A percentile compares a stretch with the other conserved stretches of the same genome.
Evolutionary conservation across 345 rosid genomes (phyloP).

Genomic region (Citrus unshiu): DNA sequence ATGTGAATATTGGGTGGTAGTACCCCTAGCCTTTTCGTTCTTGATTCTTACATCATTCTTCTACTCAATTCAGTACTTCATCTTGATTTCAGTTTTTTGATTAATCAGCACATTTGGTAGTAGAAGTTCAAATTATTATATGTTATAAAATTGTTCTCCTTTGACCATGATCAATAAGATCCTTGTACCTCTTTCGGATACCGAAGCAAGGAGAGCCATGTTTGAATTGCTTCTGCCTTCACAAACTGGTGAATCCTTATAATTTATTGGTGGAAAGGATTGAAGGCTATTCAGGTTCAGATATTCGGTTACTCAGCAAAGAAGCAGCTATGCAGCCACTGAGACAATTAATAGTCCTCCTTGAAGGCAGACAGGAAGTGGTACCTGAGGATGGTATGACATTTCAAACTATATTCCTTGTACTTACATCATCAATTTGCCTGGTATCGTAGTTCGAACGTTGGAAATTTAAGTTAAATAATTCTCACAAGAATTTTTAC

Average conservation of each 20-base stretch:
- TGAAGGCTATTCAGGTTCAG: constrained; percentile 90
- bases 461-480: background rate
- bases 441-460: background rate
- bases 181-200: constrained; percentile 93
- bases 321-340: constrained; percentile 96
- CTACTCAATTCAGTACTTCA: background rate
- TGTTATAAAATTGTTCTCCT: constrained; percentile 8
- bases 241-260: constrained; percentile 52
- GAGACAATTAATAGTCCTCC: constrained; percentile 60
- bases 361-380: constrained; percentile 55
- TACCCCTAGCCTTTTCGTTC: background rate
- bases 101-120: background rate
- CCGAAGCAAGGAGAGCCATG: constrained; percentile 94
- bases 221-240: constrained; percentile 73
- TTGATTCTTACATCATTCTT: background rate
- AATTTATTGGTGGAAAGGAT: constrained; percentile 70
- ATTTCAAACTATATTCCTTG: background rate
- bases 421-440: background rate
- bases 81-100: background rate
- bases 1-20: background rate
- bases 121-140: background rate
- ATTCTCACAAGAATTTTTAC: background rate
- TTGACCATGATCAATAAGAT: constrained; percentile 57
- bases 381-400: constrained; percentile 80
- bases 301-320: constrained; percentile 82